These are phyloP conservation scores for Diaporthe sp. DNA, from an alignment of 2,329 filamentous ascomycete species.

Conservation along the genomic window DNA sequence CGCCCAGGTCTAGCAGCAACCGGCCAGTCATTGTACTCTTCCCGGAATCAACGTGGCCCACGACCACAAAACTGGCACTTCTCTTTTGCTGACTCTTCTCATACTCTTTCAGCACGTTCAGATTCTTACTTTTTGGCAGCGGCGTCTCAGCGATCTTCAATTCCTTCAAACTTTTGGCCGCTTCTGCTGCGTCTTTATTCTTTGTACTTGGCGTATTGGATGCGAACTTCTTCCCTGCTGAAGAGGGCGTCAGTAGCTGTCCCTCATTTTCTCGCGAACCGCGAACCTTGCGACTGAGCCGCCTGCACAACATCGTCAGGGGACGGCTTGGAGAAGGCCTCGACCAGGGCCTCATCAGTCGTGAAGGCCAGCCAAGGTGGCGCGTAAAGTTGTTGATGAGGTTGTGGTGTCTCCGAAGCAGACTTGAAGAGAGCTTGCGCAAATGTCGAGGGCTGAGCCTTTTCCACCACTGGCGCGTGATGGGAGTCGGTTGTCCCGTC, in stretches of 20 bases:
- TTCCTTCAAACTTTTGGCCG: slow-evolving; percentile 55
- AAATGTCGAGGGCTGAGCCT: slow-evolving; percentile 66
- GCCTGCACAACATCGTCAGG: slow-evolving; percentile 91
- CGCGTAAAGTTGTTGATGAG: slow-evolving; percentile 51
- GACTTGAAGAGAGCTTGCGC: slow-evolving; percentile 67
- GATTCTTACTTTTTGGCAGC: slow-evolving; percentile 79
- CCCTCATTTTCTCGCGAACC: slow-evolving; percentile 64
- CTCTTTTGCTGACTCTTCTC: slow-evolving; percentile 82
- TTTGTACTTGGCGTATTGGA: slow-evolving; percentile 53
- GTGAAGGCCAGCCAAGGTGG: slow-evolving; percentile 67
- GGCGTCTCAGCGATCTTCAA: slow-evolving; percentile 65
- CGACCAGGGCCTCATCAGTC: slow-evolving; percentile 59
- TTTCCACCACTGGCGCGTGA: background rate
- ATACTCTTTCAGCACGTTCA: slow-evolving; percentile 88
- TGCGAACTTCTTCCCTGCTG: slow-evolving; percentile 66
- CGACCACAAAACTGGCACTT: slow-evolving; percentile 90
- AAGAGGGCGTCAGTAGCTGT: slow-evolving; percentile 65
- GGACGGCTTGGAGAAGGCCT: slow-evolving; percentile 86
- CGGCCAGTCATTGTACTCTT: slow-evolving; percentile 98
- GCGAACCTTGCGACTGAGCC: slow-evolving; percentile 92
- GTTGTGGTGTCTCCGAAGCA: slow-evolving; percentile 45
- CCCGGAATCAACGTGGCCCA: slow-evolving; percentile 97
- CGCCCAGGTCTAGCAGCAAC: slow-evolving; percentile 88
- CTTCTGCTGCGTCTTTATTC: slow-evolving; percentile 54
- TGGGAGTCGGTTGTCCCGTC: slow-evolving; percentile 25